Conservation (phyloP, 139 green algal genomes). For the Mychonastes homosphaera region DNA sequence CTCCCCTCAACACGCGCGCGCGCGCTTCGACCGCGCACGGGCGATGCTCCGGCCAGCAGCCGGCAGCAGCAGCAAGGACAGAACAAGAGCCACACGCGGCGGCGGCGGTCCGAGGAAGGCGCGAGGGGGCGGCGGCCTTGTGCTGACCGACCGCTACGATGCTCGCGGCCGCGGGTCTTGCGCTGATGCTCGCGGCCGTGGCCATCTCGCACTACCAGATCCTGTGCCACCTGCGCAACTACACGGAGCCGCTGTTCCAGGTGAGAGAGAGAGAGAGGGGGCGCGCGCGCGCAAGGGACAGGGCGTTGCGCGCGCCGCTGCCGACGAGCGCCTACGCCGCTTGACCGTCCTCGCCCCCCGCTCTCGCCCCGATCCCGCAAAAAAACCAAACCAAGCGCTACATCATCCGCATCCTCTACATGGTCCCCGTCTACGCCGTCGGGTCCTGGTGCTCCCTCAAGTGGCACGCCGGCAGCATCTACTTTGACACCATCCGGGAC, state of each 20-base stretch:
- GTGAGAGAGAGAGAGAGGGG: constrained; percentile 16
- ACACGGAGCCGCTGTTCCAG: constrained; percentile 84
- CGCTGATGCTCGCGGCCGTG: not conserved
- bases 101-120: too few relatives aligned
- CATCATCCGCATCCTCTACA: constrained; percentile 96
- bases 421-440: constrained; percentile 87
- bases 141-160: too few relatives aligned
- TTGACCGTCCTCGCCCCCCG: not conserved
- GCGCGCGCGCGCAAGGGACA: not conserved
- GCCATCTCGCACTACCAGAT: constrained; percentile 57
- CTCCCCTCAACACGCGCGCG: too few relatives aligned
- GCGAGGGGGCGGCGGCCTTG: too few relatives aligned
- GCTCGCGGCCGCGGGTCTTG: not conserved
- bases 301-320: not conserved
- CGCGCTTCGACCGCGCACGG: too few relatives aligned
- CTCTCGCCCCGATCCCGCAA: not conserved
- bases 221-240: constrained; percentile 74
- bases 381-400: constrained; percentile 52
- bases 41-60: too few relatives aligned
- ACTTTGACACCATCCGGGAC: constrained; percentile 80
- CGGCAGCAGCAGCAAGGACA: too few relatives aligned
- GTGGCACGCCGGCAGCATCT: constrained; percentile 60
- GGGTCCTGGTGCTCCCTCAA: constrained; percentile 71
- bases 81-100: too few relatives aligned
- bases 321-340: not conserved